Conservation (phyloP, 352 stramenopile genomes). For the Phytophthora citricola region DNA sequence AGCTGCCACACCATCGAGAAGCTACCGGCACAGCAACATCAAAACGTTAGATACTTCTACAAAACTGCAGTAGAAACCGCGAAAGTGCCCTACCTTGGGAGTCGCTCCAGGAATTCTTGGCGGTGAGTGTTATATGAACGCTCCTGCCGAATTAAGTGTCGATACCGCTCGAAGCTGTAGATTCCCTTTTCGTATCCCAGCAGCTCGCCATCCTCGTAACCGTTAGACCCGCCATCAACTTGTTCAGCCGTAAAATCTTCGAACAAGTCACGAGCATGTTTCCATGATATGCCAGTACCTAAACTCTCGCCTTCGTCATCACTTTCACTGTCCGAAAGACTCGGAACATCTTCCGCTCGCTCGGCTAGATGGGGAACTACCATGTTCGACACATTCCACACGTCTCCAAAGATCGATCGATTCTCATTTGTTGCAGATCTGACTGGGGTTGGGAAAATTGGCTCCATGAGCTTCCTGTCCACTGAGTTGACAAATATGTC, state of each 20-base stretch:
- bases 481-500: constrained; percentile 25
- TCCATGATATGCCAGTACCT: constrained; percentile 24
- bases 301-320: constrained; percentile 53
- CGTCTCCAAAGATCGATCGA: constrained; percentile 32
- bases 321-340: constrained; percentile 81
- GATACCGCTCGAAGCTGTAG: constrained; percentile 61
- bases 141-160: constrained; percentile 66
- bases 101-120: constrained; percentile 50
- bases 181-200: constrained; percentile 43
- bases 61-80: constrained; percentile 4
- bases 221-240: constrained; percentile 41
- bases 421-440: constrained; percentile 1
- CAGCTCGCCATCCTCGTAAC: constrained; percentile 52
- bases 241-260: constrained; percentile 33
- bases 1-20: constrained; percentile 39
- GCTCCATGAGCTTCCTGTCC: constrained; percentile 28
- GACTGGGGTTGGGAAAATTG: constrained; percentile 13
- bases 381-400: constrained; percentile 53
- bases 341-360: constrained; percentile 50
- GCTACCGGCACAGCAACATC: constrained; percentile 26
- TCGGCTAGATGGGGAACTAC: constrained; percentile 43
- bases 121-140: constrained; percentile 59
- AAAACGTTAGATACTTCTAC: constrained; percentile 13
- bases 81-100: constrained; percentile 52
- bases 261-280: constrained; percentile 26